Evolutionary conservation across 257 asterid species (phyloP), one percentile per base, ranked within the genome.

Genomic region (Gynochthodes officinalis): DNA sequence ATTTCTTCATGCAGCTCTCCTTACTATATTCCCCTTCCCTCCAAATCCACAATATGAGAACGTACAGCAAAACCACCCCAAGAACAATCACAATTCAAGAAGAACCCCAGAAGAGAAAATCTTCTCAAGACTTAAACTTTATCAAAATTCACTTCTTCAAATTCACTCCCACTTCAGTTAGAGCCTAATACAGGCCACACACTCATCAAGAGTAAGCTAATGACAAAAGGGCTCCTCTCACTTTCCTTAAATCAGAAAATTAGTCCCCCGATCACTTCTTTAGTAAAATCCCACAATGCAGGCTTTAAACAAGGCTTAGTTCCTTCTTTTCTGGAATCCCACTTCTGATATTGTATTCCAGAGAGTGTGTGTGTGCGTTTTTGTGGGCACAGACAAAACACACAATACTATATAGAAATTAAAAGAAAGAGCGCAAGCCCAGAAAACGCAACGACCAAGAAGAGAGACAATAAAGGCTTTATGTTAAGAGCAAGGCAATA

Each of bases 1-100:
- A 77, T 75, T 75, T 76, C 96, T 83, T 92, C 98, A 92, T 88
- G 80, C 89, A 87, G 84, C 84, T 77, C 73, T 67, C 67, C 59
- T 32, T 71, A 15, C 67, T 37, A 68, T 52, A 72, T 52, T 77
- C 52, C 64, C 75, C 81, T 67, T 60, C 84, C 82, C 78, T 59
- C 70, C 80, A 55, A 72, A 43, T 64, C 81, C 85, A 69, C 70
- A 46, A 71, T 67, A 50, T 77, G 80, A 66, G 78, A 70, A 77
- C 59, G 76, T 77, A 54, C 37, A 83, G 44, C 64, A 42, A 33
- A 68, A 35, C 5, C 57, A 67, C 64, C 74, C 59, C 50, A 53
- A 40, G 61, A 69, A 78, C 0, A 39, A 50, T 44, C 64, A 27
- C 30, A 72, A 72, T 43, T 43, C 65, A 69, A 71, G 39, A 40